A percentile compares a stretch with the other conserved stretches of the same genome.
Evolutionary conservation across 768 basidiomycete genomes (phyloP).

Genomic region (Leucosporidium scottii): DNA sequence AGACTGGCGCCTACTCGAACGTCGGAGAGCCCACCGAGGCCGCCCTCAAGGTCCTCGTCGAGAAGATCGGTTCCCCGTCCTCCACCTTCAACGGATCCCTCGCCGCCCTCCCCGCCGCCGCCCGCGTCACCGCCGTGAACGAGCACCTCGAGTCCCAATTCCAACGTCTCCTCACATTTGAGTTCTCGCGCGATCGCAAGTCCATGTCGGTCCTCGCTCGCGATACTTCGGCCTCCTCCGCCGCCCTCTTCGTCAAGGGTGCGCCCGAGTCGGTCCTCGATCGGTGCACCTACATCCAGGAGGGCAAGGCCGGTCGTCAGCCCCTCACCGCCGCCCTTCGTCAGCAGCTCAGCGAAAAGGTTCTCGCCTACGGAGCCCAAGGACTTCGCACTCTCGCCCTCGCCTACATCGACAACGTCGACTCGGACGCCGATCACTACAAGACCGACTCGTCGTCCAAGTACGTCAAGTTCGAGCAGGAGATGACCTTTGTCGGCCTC

Average conservation of each 20-base stretch:
- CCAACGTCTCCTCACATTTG: constrained; percentile 82
- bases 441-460: constrained; percentile 67
- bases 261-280: constrained; percentile 94
- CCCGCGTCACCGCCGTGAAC: constrained; percentile 76
- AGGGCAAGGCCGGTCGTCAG: constrained; percentile 47
- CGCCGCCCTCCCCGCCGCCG: constrained; percentile 51
- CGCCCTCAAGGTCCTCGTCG: constrained; percentile 85
- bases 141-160: constrained; percentile 69
- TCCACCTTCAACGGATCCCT: constrained; percentile 51
- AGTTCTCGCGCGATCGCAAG: constrained; percentile 96
- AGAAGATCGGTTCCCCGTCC: constrained; percentile 80
- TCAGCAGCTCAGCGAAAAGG: constrained; percentile 56
- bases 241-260: constrained; percentile 86
- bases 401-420: constrained; percentile 71
- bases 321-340: constrained; percentile 62
- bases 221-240: constrained; percentile 48
- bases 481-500: constrained; percentile 87
- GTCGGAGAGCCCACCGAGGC: constrained; percentile 97
- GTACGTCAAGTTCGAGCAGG: constrained; percentile 81
- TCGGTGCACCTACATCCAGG: constrained; percentile 66
- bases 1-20: constrained; percentile 68
- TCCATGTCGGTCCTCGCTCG: constrained; percentile 96
- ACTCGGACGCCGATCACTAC: constrained; percentile 74
- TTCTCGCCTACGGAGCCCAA: constrained; percentile 63
- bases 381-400: constrained; percentile 88